Conservation (phyloP, 2,329 filamentous ascomycete genomes). For the Fusarium sp. region DNA sequence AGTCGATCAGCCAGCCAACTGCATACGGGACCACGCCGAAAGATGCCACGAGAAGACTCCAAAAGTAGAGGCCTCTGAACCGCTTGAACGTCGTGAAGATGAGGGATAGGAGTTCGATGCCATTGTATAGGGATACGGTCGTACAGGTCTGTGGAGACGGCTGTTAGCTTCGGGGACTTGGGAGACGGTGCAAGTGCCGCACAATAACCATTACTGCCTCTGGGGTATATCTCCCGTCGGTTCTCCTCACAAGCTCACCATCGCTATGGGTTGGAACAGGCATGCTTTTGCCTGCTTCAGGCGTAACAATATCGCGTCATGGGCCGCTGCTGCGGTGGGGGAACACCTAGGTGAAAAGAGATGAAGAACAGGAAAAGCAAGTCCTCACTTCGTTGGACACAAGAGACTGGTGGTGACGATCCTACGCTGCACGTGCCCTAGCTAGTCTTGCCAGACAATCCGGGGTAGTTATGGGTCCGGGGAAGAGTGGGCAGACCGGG, state of each 20-base stretch:
- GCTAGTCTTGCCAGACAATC: slow-evolving; percentile 3
- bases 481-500: background rate
- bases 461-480: background rate
- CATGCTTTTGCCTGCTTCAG: slow-evolving; percentile 21
- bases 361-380: background rate
- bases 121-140: slow-evolving; percentile 29
- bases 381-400: background rate
- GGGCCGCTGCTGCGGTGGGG: background rate
- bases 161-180: background rate
- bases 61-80: slow-evolving; percentile 25
- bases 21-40: slow-evolving; percentile 25
- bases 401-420: slow-evolving; percentile 1
- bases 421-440: background rate
- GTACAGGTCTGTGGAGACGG: slow-evolving; percentile 14
- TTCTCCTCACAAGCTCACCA: slow-evolving; percentile 1
- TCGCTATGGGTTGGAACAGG: slow-evolving; percentile 11
- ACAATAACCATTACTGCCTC: slow-evolving; percentile 35
- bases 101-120: slow-evolving; percentile 25
- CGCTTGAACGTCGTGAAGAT: slow-evolving; percentile 30
- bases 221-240: slow-evolving; percentile 14
- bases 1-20: slow-evolving; percentile 20
- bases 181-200: background rate
- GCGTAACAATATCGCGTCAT: slow-evolving; percentile 8
- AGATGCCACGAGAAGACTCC: slow-evolving; percentile 27
- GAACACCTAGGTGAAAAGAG: background rate